A percentile compares a stretch with the other conserved stretches of the same genome.
Conservation (phyloP, 768 basidiomycete genomes). For the Termitomyces sp. region DNA sequence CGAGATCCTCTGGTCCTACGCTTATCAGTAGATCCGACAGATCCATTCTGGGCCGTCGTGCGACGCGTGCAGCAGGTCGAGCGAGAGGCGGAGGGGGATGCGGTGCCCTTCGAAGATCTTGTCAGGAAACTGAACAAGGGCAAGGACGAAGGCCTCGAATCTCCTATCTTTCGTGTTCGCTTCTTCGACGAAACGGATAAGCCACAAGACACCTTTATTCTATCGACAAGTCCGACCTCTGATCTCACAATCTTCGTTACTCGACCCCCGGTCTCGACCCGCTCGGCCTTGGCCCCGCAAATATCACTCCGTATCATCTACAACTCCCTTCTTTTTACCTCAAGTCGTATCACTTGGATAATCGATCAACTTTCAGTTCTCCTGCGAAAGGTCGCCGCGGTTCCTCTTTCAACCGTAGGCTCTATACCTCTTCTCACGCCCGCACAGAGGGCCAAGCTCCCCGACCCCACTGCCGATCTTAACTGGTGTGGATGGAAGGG, state of each 20-base stretch:
- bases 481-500: conserved; percentile 98
- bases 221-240: conserved; percentile 78
- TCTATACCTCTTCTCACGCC: conserved; percentile 77
- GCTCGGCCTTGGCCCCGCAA: conserved; percentile 64
- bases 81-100: conserved; percentile 75
- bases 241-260: conserved; percentile 91
- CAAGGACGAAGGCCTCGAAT: conserved; percentile 54
- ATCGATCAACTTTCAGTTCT: conserved; percentile 83
- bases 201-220: conserved; percentile 67
- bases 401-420: conserved; percentile 68
- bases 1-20: conserved; percentile 82
- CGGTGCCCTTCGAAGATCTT: conserved; percentile 75
- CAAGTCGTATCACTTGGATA: conserved; percentile 67
- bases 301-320: conserved; percentile 84
- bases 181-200: conserved; percentile 92
- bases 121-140: conserved; percentile 61
- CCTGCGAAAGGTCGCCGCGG: conserved; percentile 61
- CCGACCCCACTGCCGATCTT: conserved; percentile 81
- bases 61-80: conserved; percentile 82
- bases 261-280: conserved; percentile 59
- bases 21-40: conserved; percentile 73
- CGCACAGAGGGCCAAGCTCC: conserved; percentile 62
- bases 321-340: conserved; percentile 91
- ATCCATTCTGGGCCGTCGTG: conserved; percentile 88
- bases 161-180: conserved; percentile 87